These are phyloP conservation scores for Lanzia echinophila DNA, from an alignment of 2,329 filamentous ascomycete species.

Conservation along the genomic window DNA sequence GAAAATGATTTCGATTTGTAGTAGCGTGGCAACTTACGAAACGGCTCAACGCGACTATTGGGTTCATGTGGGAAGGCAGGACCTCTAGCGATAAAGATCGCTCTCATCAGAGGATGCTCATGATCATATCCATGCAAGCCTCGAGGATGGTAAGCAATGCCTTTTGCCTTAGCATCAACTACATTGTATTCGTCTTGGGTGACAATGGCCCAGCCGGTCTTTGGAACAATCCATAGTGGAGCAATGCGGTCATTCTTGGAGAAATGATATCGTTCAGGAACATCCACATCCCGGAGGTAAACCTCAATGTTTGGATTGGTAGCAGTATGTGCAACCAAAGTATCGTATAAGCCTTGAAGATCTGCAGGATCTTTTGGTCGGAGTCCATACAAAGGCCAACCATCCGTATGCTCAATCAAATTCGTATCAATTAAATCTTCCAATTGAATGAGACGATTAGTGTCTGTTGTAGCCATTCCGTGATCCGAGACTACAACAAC, in stretches of 20 bases:
- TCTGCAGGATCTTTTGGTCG: slow-evolving; percentile 67
- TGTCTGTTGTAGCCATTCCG: slow-evolving; percentile 92
- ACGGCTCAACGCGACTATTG: slow-evolving; percentile 71
- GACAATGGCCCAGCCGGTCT: slow-evolving; percentile 88
- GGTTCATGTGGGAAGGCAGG: slow-evolving; percentile 84
- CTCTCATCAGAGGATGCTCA: slow-evolving; percentile 89
- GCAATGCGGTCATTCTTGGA: slow-evolving; percentile 82
- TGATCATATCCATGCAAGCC: slow-evolving; percentile 95
- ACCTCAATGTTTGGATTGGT: slow-evolving; percentile 71
- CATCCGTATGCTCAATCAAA: slow-evolving; percentile 78
- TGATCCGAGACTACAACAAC: slow-evolving; percentile 96
- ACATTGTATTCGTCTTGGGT: slow-evolving; percentile 73
- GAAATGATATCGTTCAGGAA: slow-evolving; percentile 93
- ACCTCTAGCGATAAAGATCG: slow-evolving; percentile 87
- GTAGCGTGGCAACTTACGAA: slow-evolving; percentile 56
- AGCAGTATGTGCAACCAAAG: slow-evolving; percentile 48
- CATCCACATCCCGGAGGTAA: slow-evolving; percentile 77
- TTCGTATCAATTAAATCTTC: slow-evolving; percentile 78
- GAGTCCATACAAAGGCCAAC: slow-evolving; percentile 89
- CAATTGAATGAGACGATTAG: slow-evolving; percentile 72
- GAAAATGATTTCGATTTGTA: not conserved
- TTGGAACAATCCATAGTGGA: slow-evolving; percentile 88
- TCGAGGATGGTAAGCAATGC: slow-evolving; percentile 65
- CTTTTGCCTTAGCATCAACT: slow-evolving; percentile 55
- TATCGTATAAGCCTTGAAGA: slow-evolving; percentile 60